Conservation (phyloP, 257 asterid species). For the Rubia yunnanensis region DNA sequence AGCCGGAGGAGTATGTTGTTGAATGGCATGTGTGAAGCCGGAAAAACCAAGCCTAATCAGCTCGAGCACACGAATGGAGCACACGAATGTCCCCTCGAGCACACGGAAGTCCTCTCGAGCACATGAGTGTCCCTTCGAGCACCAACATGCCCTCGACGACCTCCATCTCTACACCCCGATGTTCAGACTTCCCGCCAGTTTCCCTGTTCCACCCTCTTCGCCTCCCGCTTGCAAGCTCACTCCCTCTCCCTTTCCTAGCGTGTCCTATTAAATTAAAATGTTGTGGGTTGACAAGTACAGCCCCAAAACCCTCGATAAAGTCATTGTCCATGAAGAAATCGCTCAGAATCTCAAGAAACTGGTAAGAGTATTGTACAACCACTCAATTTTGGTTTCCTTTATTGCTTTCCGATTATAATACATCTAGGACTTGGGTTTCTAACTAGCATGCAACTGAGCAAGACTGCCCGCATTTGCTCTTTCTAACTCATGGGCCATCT, state of each 20-base stretch:
- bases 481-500: constrained; percentile 92
- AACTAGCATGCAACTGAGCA: constrained; percentile 63
- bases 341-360: constrained; percentile 86
- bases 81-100: too few species aligned
- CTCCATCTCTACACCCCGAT: too few species aligned
- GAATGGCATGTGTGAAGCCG: too few species aligned
- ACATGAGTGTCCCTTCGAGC: too few species aligned
- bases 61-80: too few species aligned
- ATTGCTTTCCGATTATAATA: too few species aligned
- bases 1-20: too few species aligned
- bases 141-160: too few species aligned
- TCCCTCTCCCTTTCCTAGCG: background rate
- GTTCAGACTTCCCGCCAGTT: background rate
- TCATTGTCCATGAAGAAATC: constrained; percentile 64
- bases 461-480: constrained; percentile 92
- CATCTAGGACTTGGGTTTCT: constrained; percentile 1
- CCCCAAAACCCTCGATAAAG: constrained; percentile 89
- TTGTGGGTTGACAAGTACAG: constrained; percentile 98
- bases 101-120: too few species aligned
- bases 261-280: constrained; percentile 32
- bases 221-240: background rate
- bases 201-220: background rate
- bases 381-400: background rate
- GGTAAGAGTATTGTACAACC: constrained; percentile 29
- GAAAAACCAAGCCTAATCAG: too few species aligned